These are phyloP conservation scores for Euphrasia arctica DNA, from an alignment of 305 asterid species.

Conservation along the genomic window DNA sequence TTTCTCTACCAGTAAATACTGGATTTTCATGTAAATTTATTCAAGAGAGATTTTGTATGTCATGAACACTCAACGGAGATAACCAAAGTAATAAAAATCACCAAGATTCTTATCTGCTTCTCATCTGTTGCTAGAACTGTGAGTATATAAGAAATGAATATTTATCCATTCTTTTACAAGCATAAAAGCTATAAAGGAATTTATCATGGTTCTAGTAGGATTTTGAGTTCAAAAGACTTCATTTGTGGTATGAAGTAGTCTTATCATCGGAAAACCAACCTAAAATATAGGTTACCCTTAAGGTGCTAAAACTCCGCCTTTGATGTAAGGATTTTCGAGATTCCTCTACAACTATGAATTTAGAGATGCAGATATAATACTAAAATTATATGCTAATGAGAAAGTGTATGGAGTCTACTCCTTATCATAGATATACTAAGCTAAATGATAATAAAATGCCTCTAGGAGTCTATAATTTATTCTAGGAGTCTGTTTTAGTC, in stretches of 20 bases:
- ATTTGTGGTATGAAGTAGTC: constrained; percentile 3
- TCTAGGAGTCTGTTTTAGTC: constrained; percentile 8
- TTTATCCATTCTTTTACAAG: neutral
- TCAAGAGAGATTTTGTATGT: neutral
- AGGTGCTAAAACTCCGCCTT: constrained; percentile 7
- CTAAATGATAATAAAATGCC: constrained; percentile 8
- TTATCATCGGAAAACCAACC: neutral
- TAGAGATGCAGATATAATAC: neutral
- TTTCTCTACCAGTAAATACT: constrained; percentile 3
- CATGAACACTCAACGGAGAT: neutral
- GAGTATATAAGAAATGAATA: neutral
- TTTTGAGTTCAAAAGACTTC: constrained; percentile 7
- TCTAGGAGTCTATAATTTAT: neutral
- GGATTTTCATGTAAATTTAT: constrained; percentile 2
- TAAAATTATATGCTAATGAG: too few relatives aligned
- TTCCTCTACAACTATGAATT: neutral
- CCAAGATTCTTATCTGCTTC: neutral
- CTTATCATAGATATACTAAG: neutral
- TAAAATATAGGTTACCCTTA: constrained; percentile 5
- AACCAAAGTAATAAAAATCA: constrained; percentile 3
- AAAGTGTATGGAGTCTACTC: too few relatives aligned
- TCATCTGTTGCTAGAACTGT: neutral
- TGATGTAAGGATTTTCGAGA: constrained; percentile 11
- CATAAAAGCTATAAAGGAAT: neutral
- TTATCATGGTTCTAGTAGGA: constrained; percentile 9